Evolutionary conservation across 306 rosid species (phyloP).

Genomic region (Cercis canadensis): DNA sequence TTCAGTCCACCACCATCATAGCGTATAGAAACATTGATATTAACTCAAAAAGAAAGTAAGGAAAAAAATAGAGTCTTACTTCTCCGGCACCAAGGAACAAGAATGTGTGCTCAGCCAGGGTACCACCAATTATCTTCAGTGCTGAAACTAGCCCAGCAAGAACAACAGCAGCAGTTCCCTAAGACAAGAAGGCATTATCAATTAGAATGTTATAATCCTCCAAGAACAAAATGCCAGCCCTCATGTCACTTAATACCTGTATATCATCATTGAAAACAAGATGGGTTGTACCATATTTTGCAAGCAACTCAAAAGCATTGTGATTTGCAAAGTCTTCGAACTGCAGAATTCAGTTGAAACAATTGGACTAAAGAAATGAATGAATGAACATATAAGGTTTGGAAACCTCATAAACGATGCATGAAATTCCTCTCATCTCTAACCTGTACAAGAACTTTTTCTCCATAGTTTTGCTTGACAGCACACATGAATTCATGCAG

Average conservation of each 20-base stretch:
- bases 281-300: slow-evolving; percentile 79
- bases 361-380: slow-evolving; percentile 33
- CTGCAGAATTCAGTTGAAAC: slow-evolving; percentile 55
- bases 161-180: slow-evolving; percentile 98
- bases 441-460: slow-evolving; percentile 91
- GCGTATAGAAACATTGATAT: not conserved
- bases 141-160: slow-evolving; percentile 94
- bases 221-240: slow-evolving; percentile 10
- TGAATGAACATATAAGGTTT: slow-evolving; percentile 13
- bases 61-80: slow-evolving; percentile 41
- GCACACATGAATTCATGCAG: slow-evolving; percentile 92
- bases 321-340: slow-evolving; percentile 99
- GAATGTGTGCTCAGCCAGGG: slow-evolving; percentile 75
- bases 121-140: slow-evolving; percentile 76
- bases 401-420: slow-evolving; percentile 22
- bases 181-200: slow-evolving; percentile 32
- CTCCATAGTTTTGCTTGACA: slow-evolving; percentile 97
- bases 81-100: slow-evolving; percentile 99
- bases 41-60: slow-evolving; percentile 1
- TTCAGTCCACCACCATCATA: too few species aligned
- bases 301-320: slow-evolving; percentile 95
- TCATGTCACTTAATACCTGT: slow-evolving; percentile 57
- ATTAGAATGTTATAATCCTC: slow-evolving; percentile 12
- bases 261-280: slow-evolving; percentile 97
- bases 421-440: slow-evolving; percentile 22